A percentile compares a stretch with the other conserved stretches of the same genome.
phyloP scores from a whole-genome alignment of 768 basidiomycete genomes.

The Leccinum boreale region DNA sequence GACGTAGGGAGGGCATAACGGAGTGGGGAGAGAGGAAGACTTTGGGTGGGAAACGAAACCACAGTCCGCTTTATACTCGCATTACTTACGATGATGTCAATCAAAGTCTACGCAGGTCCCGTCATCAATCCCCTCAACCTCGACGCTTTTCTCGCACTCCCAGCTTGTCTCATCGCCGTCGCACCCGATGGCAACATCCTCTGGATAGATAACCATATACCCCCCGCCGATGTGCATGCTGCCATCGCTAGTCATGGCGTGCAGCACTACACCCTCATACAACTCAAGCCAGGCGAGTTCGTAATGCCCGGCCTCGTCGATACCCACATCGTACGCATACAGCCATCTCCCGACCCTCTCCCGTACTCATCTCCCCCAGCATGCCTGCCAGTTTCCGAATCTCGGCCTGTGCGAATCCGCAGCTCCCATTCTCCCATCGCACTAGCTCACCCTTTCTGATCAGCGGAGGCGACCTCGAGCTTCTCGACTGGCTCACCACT shows the following conservation, averaged over 20 bases:
- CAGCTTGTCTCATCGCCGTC: slow-evolving; percentile 56
- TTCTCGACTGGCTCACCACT: slow-evolving; percentile 83
- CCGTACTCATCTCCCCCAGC: slow-evolving; percentile 19
- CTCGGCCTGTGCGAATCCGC: slow-evolving; percentile 32
- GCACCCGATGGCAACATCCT: slow-evolving; percentile 52
- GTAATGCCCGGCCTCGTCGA: slow-evolving; percentile 88
- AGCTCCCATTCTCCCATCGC: neutral
- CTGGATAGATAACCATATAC: slow-evolving; percentile 67
- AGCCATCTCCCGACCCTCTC: neutral
- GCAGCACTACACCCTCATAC: slow-evolving; percentile 29
- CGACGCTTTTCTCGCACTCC: slow-evolving; percentile 42
- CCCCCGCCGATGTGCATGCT: slow-evolving; percentile 43
- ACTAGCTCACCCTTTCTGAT: slow-evolving; percentile 6
- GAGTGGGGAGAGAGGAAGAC: slow-evolving; percentile 7
- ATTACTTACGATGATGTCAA: slow-evolving; percentile 6
- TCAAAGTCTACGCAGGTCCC: slow-evolving; percentile 52
- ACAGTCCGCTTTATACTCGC: slow-evolving; percentile 45
- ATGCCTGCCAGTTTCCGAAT: slow-evolving; percentile 42
- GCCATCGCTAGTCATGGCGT: slow-evolving; percentile 51
- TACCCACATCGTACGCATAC: slow-evolving; percentile 75
- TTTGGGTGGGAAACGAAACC: slow-evolving; percentile 30
- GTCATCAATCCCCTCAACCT: slow-evolving; percentile 52
- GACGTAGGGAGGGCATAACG: slow-evolving; percentile 74
- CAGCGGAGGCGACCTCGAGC: slow-evolving; percentile 81
- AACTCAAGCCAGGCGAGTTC: slow-evolving; percentile 56